Evolutionary conservation across 192 early-diverging fungal species (phyloP).

Genomic region (Allomyces javanicus): DNA sequence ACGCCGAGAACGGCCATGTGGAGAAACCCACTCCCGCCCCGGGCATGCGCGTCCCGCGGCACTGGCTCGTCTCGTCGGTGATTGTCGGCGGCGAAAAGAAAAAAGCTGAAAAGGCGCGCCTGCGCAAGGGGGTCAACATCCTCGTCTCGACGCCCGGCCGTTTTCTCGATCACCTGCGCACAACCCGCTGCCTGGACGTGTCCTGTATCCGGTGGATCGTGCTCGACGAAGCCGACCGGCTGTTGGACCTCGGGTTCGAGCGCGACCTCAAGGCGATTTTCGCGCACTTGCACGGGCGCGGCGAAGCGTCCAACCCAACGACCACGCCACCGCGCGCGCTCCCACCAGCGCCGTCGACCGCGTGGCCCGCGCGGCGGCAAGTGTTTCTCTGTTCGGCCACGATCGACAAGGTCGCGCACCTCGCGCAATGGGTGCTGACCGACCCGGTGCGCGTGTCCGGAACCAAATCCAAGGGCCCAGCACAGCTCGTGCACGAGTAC

Average conservation of each 20-base stretch:
- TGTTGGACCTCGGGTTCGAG: conserved; percentile 86
- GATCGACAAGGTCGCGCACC: conserved; percentile 57
- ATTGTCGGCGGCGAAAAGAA: conserved; percentile 68
- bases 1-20: not conserved
- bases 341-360: conserved; percentile 8
- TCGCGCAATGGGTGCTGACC: conserved; percentile 57
- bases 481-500: conserved; percentile 58
- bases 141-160: conserved; percentile 92
- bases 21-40: not conserved
- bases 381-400: conserved; percentile 84
- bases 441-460: conserved; percentile 54
- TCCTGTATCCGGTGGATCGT: conserved; percentile 84
- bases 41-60: conserved; percentile 8
- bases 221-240: conserved; percentile 90
- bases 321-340: conserved; percentile 8
- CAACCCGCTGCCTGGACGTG: conserved; percentile 62
- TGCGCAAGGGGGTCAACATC: conserved; percentile 73
- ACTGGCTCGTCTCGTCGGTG: conserved; percentile 70
- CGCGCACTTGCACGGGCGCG: conserved; percentile 35
- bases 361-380: conserved; percentile 44
- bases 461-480: conserved; percentile 12
- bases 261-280: conserved; percentile 52
- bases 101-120: conserved; percentile 55
- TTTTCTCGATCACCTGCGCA: conserved; percentile 66
- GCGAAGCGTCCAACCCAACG: conserved; percentile 10